These are phyloP conservation scores for Blastocystis sp. DNA, from an alignment of 352 stramenopile species.

Conservation along the genomic window DNA sequence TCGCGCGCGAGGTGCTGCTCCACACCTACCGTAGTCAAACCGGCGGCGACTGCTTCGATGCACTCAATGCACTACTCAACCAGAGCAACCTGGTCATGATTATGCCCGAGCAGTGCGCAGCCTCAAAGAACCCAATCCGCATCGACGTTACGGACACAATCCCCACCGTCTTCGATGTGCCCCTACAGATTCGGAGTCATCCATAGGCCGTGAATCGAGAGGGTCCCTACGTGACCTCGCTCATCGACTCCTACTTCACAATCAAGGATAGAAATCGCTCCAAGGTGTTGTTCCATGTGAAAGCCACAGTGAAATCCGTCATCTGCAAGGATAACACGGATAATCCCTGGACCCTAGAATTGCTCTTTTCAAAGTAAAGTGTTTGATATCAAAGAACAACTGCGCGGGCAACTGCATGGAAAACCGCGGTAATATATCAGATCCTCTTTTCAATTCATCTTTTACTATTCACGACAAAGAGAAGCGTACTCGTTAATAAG, in stretches of 20 bases:
- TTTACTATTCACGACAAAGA: too few species aligned
- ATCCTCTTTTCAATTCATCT: too few species aligned
- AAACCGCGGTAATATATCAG: too few species aligned
- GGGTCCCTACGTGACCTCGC: slow-evolving; percentile 57
- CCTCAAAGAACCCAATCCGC: slow-evolving; percentile 61
- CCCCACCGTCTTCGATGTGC: slow-evolving; percentile 37
- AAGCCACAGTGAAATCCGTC: slow-evolving; percentile 56
- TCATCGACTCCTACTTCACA: slow-evolving; percentile 21
- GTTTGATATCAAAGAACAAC: neutral
- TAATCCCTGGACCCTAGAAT: slow-evolving; percentile 53
- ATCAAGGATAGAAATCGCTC: neutral
- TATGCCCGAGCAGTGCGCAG: neutral
- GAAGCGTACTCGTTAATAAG: too few species aligned
- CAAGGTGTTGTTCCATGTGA: slow-evolving; percentile 44
- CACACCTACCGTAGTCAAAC: slow-evolving; percentile 63
- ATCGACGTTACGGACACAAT: slow-evolving; percentile 47
- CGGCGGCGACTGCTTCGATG: slow-evolving; percentile 60
- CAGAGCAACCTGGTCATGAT: neutral
- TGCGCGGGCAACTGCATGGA: too few species aligned
- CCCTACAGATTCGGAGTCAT: neutral
- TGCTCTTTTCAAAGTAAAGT: slow-evolving; percentile 4
- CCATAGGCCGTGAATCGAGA: slow-evolving; percentile 20
- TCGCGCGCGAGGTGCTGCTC: slow-evolving; percentile 40
- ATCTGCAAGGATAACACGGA: slow-evolving; percentile 58
- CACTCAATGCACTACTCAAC: slow-evolving; percentile 15